A percentile compares a stretch with the other conserved stretches of the same genome.
These are phyloP conservation scores for Bertia moriformis DNA, from an alignment of 2,329 filamentous ascomycete species.

Conservation along the genomic window DNA sequence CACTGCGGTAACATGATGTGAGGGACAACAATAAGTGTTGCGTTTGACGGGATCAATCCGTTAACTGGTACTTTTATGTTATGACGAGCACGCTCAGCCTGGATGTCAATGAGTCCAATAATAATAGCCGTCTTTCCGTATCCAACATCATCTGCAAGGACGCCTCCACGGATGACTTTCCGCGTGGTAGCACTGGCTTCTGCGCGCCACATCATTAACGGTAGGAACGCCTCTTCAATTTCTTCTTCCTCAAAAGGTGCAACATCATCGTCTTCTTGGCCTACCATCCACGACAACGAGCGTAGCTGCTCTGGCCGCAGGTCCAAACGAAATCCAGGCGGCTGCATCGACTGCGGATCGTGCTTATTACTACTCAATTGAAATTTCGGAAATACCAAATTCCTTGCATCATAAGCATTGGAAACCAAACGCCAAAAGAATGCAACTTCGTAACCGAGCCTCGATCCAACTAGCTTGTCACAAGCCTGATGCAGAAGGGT, in stretches of 20 bases:
- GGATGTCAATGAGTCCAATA: conserved; percentile 35
- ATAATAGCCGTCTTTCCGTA: conserved; percentile 53
- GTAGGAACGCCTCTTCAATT: conserved; percentile 35
- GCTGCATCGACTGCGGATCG: conserved; percentile 15
- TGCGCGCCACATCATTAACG: conserved; percentile 35
- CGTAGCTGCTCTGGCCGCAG: conserved; percentile 35
- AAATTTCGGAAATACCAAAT: conserved; percentile 19
- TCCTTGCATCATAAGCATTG: not conserved
- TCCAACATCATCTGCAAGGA: conserved; percentile 49
- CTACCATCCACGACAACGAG: conserved; percentile 43
- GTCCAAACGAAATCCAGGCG: conserved; percentile 15
- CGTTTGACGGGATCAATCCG: conserved; percentile 23
- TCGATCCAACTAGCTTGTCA: conserved; percentile 12
- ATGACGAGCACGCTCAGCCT: not conserved
- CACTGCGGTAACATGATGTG: conserved; percentile 40
- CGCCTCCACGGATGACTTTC: conserved; percentile 34
- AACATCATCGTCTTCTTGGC: conserved; percentile 28
- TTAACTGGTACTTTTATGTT: conserved; percentile 5
- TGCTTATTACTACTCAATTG: conserved; percentile 23
- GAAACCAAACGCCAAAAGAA: not conserved
- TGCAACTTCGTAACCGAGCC: too few species aligned
- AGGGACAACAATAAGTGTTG: conserved; percentile 46
- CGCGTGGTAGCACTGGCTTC: conserved; percentile 32
- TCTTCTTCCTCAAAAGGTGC: conserved; percentile 33
- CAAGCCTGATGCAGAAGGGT: conserved; percentile 26